Evolutionary conservation across 495 filamentous ascomycete species (phyloP), one percentile per base, ranked within the genome.

Genomic region (Cenococcum geophilum): DNA sequence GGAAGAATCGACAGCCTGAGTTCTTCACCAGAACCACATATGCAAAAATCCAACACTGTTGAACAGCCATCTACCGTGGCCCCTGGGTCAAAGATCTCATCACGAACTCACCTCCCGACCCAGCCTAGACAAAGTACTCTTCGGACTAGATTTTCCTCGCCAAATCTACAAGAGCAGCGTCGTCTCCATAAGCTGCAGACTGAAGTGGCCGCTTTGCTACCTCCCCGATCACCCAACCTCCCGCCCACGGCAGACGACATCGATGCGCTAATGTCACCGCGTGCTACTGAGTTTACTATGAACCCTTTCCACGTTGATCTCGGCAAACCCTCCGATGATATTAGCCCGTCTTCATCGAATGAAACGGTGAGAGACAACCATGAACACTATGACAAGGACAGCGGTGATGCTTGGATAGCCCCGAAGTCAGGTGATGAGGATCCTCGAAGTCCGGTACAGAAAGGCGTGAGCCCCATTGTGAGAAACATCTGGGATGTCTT

Each of bases 381-480:
- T 34, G 51, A 54, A 4, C 45, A 56, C 27, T 47, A 27, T 1
- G 60, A 66, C 10, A 62, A 61, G 59, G 58, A 54, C 36, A 67
- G 62, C 27, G 35, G 51, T 16, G 34, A 27, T 5, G 49, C 54
- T 8, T 58, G 49, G 54, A 60, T 61, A n/a, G 57, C 57, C n/a
- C 57, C 69, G 10, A 79, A 76, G 8, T 57, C 70, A 25, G 71
- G 78, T 32, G 72, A 72, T 3, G 76, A 76, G 8, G 86, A 89
- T 62, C 86, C 86, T 4, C 70, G 86, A 37, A 86, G 83, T 63
- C 86, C 86, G 6, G 82, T 83, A 0, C 82, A 80, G 14, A 78
- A 76, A 61, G 85, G 84, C 5, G 82, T 83, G 67, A 83, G 79
- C 12, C 84, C 84, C n/a, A 86, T 89, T 57, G 80, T 81, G 43